Evolutionary conservation across 768 basidiomycete species (phyloP).

Genomic region (Auricularia cornea): DNA sequence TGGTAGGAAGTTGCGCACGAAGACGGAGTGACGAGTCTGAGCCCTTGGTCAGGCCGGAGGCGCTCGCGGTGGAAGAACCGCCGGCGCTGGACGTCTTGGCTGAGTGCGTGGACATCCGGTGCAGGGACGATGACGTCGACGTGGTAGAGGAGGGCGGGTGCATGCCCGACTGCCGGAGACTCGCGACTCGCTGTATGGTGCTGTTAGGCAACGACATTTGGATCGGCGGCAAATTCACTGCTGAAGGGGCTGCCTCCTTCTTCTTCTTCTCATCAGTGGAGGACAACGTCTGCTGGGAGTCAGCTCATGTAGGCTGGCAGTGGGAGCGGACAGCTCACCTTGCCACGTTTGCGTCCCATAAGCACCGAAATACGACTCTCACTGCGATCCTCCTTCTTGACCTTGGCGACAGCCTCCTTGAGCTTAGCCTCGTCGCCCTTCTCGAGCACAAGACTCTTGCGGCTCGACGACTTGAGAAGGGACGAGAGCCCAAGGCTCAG

Average conservation of each 20-base stretch:
- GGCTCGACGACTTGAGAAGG: constrained; percentile 71
- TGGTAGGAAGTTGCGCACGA: constrained; percentile 76
- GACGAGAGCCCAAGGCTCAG: constrained; percentile 66
- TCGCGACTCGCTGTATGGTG: constrained; percentile 83
- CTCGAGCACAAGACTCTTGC: constrained; percentile 66
- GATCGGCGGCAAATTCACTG: constrained; percentile 77
- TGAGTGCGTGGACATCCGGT: background rate
- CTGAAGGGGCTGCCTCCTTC: constrained; percentile 32
- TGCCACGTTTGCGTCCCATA: constrained; percentile 85
- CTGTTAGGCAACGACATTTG: constrained; percentile 73
- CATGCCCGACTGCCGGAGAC: constrained; percentile 45
- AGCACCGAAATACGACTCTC: constrained; percentile 83
- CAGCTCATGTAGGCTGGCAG: background rate
- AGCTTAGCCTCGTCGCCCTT: constrained; percentile 33
- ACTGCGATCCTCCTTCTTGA: constrained; percentile 64
- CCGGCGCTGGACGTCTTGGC: background rate
- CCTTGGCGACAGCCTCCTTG: constrained; percentile 33
- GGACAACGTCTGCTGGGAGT: constrained; percentile 59
- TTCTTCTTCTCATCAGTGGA: constrained; percentile 72
- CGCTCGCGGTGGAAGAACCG: constrained; percentile 32
- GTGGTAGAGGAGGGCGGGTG: constrained; percentile 18
- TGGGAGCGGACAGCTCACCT: constrained; percentile 43
- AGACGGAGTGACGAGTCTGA: constrained; percentile 74
- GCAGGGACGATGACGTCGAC: constrained; percentile 32
- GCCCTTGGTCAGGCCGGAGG: constrained; percentile 81